Percentiles rank a stretch among this genome's conserved stretches.
Conservation (phyloP, 2,329 filamentous ascomycete genomes). For the Botryotinia globosa region DNA sequence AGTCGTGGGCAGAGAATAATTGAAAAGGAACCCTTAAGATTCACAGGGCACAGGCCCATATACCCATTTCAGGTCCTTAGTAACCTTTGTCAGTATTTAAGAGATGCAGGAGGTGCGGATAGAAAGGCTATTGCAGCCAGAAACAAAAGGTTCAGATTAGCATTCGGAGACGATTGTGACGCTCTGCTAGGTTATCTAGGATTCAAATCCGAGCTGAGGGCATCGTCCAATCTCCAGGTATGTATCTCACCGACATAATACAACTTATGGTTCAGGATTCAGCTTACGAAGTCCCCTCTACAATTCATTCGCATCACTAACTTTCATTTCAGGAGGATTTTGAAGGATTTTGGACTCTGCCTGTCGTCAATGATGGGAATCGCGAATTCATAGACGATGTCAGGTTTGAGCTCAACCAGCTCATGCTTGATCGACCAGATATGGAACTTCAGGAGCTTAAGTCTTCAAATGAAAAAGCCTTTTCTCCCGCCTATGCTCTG, state of each 20-base stretch:
- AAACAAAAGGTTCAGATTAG: constrained; percentile 63
- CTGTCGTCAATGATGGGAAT: constrained; percentile 32
- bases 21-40: constrained; percentile 50
- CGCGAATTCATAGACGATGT: constrained; percentile 54
- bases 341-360: constrained; percentile 38
- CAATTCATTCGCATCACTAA: neutral
- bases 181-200: constrained; percentile 56
- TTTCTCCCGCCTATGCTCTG: constrained; percentile 26
- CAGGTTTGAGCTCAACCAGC: constrained; percentile 50
- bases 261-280: neutral
- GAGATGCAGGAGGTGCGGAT: constrained; percentile 47
- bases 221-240: constrained; percentile 40
- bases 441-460: constrained; percentile 25
- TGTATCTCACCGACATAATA: constrained; percentile 26
- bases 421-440: constrained; percentile 27
- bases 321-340: constrained; percentile 30
- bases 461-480: constrained; percentile 5
- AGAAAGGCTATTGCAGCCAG: constrained; percentile 54
- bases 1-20: constrained; percentile 53
- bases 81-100: constrained; percentile 58
- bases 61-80: constrained; percentile 53
- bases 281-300: neutral
- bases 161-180: constrained; percentile 61
- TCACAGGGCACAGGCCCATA: constrained; percentile 49
- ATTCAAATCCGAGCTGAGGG: constrained; percentile 46